Base-by-base conservation (phyloP, 441 rosid species). In the Bruguiera hainesii region DNA sequence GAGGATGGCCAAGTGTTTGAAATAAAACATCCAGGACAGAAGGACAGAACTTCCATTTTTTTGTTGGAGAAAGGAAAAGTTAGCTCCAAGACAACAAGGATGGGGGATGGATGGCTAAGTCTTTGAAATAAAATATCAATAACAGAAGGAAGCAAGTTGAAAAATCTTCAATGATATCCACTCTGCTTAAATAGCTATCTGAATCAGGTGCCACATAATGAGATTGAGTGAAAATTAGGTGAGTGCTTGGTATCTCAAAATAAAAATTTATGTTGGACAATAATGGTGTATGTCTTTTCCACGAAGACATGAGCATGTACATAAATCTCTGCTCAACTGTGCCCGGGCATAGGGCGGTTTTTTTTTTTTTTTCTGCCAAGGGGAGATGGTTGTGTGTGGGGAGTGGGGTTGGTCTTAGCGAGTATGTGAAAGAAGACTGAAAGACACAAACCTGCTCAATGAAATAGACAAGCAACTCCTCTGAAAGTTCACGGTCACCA, bases 401-500 rank as follows among this genome's bases (percentile, higher is more conserved):
- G 29, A 5, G 6, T 5, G 23, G 9, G 23, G 23, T 21, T 19
- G 4, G 1, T 42, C 5, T 42, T 42, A 42, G 8, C 0, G 9
- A 13, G 19, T 19, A 0, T 5, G 2, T 42, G 16, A 46, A 25
- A n/a, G 30, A 37, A 26, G 15, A 3, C 61, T 25, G 15, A 26
- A 51, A 9, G 39, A 66, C 15, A 56, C 61, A 66, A 56, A 66
- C 69, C 69, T 66, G 69, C 61, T 66, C 69, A 48, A 91, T 91
- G 82, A 91, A 91, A 82, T 91, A 91, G 60, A 89, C 86, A 25
- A 91, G 96, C 76, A 91, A 84, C 82, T 91, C 93, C 79, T 91
- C 97, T 0, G 97, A 88, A 71, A 89, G 93, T 79, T 91, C 97
- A 65, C 89, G 93, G 57, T 89, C 96, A 23, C 97, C 97, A 25